Evolutionary conservation across 2,329 filamentous ascomycete genomes (phyloP).

Genomic region (Hypoxylon sp.): DNA sequence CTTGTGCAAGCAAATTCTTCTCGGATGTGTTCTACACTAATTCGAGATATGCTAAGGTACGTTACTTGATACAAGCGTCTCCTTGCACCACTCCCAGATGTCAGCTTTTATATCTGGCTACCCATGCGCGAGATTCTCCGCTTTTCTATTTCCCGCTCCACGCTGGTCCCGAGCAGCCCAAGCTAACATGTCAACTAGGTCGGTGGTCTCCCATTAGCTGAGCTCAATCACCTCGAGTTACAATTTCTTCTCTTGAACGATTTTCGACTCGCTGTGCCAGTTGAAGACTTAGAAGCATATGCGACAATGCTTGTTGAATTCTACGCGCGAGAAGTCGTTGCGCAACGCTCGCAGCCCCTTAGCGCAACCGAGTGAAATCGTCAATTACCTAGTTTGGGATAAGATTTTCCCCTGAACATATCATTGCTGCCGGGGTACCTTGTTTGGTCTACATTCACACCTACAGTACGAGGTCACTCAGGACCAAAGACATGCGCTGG

Average conservation of each 20-base stretch:
- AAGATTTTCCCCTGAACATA: constrained; percentile 8
- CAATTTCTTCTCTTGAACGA: constrained; percentile 97
- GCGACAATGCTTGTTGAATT: constrained; percentile 99
- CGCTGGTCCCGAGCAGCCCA: not conserved
- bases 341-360: constrained; percentile 51
- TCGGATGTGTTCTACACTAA: constrained; percentile 99
- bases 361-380: constrained; percentile 28
- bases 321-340: constrained; percentile 89
- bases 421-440: constrained; percentile 1
- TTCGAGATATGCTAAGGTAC: constrained; percentile 97
- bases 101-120: not conserved
- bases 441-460: constrained; percentile 24
- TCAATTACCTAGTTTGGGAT: constrained; percentile 12
- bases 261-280: constrained; percentile 90
- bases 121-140: not conserved
- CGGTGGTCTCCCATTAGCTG: constrained; percentile 88
- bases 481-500: constrained; percentile 6
- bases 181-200: constrained; percentile 70
- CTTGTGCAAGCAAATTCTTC: constrained; percentile 99
- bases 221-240: constrained; percentile 95
- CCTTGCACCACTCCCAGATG: not conserved
- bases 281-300: constrained; percentile 96
- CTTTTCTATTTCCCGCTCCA: not conserved
- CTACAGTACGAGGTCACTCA: constrained; percentile 16
- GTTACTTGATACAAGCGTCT: constrained; percentile 47